Percentiles rank a stretch among this genome's conserved stretches.
These are phyloP conservation scores for Coemansia sp. DNA, from an alignment of 192 early-diverging fungal genomes.

Conservation along the genomic window DNA sequence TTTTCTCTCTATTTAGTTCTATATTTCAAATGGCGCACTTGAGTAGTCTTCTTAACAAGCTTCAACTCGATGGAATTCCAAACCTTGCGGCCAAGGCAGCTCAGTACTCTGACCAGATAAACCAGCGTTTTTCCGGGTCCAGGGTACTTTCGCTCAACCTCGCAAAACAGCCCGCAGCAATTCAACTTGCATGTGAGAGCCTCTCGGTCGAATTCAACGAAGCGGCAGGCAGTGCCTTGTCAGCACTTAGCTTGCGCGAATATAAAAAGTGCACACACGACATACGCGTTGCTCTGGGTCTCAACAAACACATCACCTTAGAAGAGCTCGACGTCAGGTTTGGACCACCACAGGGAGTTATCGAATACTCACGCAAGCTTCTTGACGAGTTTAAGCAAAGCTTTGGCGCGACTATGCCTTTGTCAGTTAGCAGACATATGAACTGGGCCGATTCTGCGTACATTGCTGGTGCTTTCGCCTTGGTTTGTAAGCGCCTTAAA, in stretches of 20 bases:
- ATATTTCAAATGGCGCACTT: constrained; percentile 25
- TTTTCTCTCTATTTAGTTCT: neutral
- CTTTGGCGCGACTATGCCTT: constrained; percentile 33
- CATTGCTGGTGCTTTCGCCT: constrained; percentile 36
- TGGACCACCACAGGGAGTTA: constrained; percentile 31
- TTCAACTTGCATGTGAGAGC: constrained; percentile 54
- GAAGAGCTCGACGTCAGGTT: constrained; percentile 54
- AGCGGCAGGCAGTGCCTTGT: constrained; percentile 38
- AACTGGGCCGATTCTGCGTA: constrained; percentile 51
- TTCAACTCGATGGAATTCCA: constrained; percentile 46
- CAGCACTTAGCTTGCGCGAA: constrained; percentile 26
- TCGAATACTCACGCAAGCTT: constrained; percentile 32
- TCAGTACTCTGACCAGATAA: constrained; percentile 47
- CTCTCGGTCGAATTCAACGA: constrained; percentile 51
- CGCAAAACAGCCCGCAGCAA: constrained; percentile 34
- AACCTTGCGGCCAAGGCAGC: constrained; percentile 40
- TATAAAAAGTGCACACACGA: constrained; percentile 36
- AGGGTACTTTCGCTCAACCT: constrained; percentile 28
- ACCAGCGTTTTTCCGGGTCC: constrained; percentile 23
- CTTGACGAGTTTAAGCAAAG: constrained; percentile 38
- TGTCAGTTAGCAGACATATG: constrained; percentile 30
- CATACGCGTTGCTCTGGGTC: constrained; percentile 36
- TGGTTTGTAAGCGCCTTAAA: constrained; percentile 48
- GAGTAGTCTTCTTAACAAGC: constrained; percentile 20
- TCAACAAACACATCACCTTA: constrained; percentile 47